These are phyloP conservation scores for Heliamphora exappendiculata DNA, from an alignment of 148 eudicot species.

Conservation along the genomic window DNA sequence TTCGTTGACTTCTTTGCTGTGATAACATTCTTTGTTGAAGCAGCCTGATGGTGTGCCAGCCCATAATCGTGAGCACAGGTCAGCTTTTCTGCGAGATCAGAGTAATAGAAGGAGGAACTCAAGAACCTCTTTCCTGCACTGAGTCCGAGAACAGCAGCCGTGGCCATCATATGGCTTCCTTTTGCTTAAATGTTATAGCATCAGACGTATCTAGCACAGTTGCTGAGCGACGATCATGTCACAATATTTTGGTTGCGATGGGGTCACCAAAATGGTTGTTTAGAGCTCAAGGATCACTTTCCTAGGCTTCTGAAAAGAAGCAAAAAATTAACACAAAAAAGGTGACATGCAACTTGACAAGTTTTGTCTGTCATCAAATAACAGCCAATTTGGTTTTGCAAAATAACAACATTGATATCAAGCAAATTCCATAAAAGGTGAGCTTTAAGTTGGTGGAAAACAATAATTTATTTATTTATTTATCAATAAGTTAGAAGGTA, in stretches of 20 bases:
- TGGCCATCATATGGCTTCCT: constrained; percentile 50
- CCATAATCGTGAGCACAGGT: constrained; percentile 37
- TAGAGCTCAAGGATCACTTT: background rate
- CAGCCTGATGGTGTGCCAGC: constrained; percentile 24
- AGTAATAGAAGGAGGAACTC: constrained; percentile 53
- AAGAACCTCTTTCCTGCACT: constrained; percentile 73
- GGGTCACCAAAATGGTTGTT: background rate
- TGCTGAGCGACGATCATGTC: constrained; percentile 4
- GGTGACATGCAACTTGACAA: background rate
- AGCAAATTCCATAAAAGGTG: background rate
- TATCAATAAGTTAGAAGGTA: background rate
- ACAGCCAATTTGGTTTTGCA: background rate
- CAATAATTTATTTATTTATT: background rate
- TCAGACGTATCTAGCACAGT: constrained; percentile 28
- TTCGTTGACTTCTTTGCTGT: constrained; percentile 47
- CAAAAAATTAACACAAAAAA: background rate
- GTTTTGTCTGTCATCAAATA: background rate
- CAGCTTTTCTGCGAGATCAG: constrained; percentile 57
- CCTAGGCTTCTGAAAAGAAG: constrained; percentile 10
- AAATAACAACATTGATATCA: background rate
- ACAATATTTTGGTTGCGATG: background rate
- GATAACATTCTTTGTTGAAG: constrained; percentile 40
- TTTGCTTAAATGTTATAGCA: constrained; percentile 29
- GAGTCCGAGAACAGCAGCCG: constrained; percentile 84
- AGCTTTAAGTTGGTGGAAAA: background rate